phyloP scores from a whole-genome alignment of 257 asterid species.

The Rhazya stricta region DNA sequence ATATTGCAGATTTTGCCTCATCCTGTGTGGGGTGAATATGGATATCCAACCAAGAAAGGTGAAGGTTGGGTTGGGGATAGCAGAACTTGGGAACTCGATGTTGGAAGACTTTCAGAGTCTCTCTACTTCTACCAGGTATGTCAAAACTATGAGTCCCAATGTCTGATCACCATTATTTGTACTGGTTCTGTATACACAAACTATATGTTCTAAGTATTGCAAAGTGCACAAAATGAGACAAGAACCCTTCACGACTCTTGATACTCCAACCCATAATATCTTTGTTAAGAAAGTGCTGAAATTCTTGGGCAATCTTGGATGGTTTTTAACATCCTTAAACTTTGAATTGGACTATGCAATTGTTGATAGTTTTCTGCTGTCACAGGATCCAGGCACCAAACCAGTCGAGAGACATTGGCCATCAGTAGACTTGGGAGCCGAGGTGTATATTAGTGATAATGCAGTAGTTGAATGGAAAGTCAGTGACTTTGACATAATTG shows the following conservation, averaged over 20 bases:
- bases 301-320: too few species aligned
- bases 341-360: too few species aligned
- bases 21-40: slow-evolving; percentile 61
- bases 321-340: too few species aligned
- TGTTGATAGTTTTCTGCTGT: too few species aligned
- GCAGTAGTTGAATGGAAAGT: slow-evolving; percentile 71
- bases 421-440: slow-evolving; percentile 68
- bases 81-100: slow-evolving; percentile 57
- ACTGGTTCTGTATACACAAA: too few species aligned
- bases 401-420: slow-evolving; percentile 73
- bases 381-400: slow-evolving; percentile 52
- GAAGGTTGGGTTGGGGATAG: slow-evolving; percentile 53
- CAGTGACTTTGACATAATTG: slow-evolving; percentile 54
- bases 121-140: slow-evolving; percentile 61
- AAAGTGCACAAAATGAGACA: too few species aligned
- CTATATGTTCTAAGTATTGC: too few species aligned
- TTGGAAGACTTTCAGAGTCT: slow-evolving; percentile 56
- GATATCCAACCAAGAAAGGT: slow-evolving; percentile 53
- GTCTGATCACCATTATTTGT: too few species aligned
- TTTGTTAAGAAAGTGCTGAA: too few species aligned
- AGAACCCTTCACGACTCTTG: too few species aligned
- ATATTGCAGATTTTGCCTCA: slow-evolving; percentile 60
- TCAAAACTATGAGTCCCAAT: too few species aligned
- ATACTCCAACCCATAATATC: too few species aligned
- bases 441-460: slow-evolving; percentile 55